These are phyloP conservation scores for Geotrichum bryndzae DNA, from an alignment of 1,139 yeast species.

Conservation along the genomic window DNA sequence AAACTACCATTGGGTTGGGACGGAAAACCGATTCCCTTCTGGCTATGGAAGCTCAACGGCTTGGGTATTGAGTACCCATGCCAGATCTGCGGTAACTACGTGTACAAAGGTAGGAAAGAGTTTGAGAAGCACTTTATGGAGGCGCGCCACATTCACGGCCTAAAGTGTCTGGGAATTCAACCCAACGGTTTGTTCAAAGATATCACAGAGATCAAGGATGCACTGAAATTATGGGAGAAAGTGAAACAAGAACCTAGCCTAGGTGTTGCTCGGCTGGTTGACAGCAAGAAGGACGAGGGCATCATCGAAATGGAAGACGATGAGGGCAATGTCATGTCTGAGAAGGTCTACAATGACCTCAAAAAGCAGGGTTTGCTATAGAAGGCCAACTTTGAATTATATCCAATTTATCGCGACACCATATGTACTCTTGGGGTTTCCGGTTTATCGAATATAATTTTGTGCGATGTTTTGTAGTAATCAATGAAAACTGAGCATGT, in stretches of 20 bases:
- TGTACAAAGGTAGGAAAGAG: conserved; percentile 66
- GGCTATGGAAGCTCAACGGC: conserved; percentile 91
- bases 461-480: background rate
- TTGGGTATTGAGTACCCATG: conserved; percentile 67
- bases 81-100: conserved; percentile 78
- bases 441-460: background rate
- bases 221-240: conserved; percentile 49
- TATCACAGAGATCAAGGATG: conserved; percentile 64
- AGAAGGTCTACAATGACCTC: conserved; percentile 72
- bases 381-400: background rate
- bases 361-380: conserved; percentile 74
- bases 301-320: conserved; percentile 83
- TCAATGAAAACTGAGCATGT: background rate
- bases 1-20: conserved; percentile 79
- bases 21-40: conserved; percentile 86
- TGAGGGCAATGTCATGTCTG: conserved; percentile 88
- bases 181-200: conserved; percentile 53
- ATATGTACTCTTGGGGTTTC: background rate
- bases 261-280: conserved; percentile 33
- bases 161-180: conserved; percentile 68
- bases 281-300: conserved; percentile 45
- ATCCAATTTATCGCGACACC: background rate
- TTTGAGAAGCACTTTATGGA: conserved; percentile 72
- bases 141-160: conserved; percentile 64
- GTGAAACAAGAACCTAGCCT: conserved; percentile 37